Evolutionary conservation across 1,284 basidiomycete genomes (phyloP), one percentile per base, ranked within the genome.

Genomic region (Fomitopsis schrenkii): DNA sequence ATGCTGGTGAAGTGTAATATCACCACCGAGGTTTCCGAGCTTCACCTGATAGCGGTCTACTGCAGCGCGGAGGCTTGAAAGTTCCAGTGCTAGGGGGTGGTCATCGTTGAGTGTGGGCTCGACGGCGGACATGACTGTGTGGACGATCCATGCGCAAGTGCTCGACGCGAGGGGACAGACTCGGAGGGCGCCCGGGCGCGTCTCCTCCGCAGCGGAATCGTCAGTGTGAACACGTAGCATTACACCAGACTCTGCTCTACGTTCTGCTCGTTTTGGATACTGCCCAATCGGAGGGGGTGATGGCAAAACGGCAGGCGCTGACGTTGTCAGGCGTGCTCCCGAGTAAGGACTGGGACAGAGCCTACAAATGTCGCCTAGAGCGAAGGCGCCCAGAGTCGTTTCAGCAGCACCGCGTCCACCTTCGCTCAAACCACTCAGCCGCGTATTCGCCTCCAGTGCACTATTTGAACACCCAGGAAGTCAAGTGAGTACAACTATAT

Each of bases 51-150:
- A 92, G 54, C 84, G 84, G 48, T 78, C 74, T 6, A 90, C 80
- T 2, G 88, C 84, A n/a, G 78, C 73, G 58, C 86, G 82, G 22
- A 91, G 79, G 62, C 85, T 86, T 19, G 78, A 68, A 35, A 93
- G 79, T 73, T 93, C 89, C 35, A 83, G 73, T 10, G 82, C 77
- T 30, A 92, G 78, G 12, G 90, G 90, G 68, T 92, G 87, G 54
- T 84, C 83, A 64, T 80, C 77, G 70, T 74, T 54, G 59, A 69
- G 55, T 44, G 48, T 45, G 44, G 48, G 57, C 53, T 59, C 36
- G 33, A 52, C 57, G 58, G 64, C 58, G 55, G 64, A 62, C 66
- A 69, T 67, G 26, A 14, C 28, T 41, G 40, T 1, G 36, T 30
- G 55, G 22, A 30, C 28, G 26, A 22, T 44, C 40, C 40, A 56